phyloP scores from a whole-genome alignment of 1,284 basidiomycete species.

The Heterobasidion irregulare region DNA sequence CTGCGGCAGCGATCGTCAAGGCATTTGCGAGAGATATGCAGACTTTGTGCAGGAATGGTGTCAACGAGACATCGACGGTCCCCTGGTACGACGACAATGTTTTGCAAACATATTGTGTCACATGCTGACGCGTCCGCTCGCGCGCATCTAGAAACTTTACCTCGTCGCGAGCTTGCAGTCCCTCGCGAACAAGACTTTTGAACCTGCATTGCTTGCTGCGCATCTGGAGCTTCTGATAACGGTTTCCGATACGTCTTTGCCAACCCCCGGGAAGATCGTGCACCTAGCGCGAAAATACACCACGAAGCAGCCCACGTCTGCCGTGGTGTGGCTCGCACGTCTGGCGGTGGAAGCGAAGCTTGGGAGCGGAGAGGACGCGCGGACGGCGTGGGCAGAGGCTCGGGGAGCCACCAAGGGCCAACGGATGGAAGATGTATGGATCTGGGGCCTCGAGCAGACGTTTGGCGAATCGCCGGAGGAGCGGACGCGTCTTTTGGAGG shows the following conservation, averaged over 20 bases:
- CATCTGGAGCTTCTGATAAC: conserved; percentile 37
- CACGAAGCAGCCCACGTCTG: conserved; percentile 21
- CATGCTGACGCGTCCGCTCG: background rate
- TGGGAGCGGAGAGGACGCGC: conserved; percentile 17
- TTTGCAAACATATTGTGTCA: background rate
- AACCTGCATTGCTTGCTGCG: conserved; percentile 31
- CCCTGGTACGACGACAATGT: conserved; percentile 38
- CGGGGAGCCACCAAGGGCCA: conserved; percentile 26
- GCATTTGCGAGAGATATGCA: conserved; percentile 38
- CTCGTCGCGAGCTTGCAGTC: conserved; percentile 42
- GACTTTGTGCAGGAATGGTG: conserved; percentile 53
- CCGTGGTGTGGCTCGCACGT: conserved; percentile 44
- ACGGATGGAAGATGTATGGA: conserved; percentile 35
- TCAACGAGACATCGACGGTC: conserved; percentile 34
- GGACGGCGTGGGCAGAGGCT: conserved; percentile 33
- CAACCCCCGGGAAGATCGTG: conserved; percentile 27
- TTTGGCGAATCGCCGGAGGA: conserved; percentile 11
- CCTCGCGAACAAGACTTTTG: conserved; percentile 26
- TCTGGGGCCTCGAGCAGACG: conserved; percentile 36
- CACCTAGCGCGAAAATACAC: conserved; percentile 39
- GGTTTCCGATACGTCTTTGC: conserved; percentile 10
- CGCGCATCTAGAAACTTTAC: conserved; percentile 35
- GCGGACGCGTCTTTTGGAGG: conserved; percentile 28
- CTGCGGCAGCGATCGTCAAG: conserved; percentile 13
- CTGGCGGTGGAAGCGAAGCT: conserved; percentile 35